Evolutionary conservation across 139 green algal species (phyloP), one percentile per base, ranked within the genome.

Genomic region (Picochlorum sp.): DNA sequence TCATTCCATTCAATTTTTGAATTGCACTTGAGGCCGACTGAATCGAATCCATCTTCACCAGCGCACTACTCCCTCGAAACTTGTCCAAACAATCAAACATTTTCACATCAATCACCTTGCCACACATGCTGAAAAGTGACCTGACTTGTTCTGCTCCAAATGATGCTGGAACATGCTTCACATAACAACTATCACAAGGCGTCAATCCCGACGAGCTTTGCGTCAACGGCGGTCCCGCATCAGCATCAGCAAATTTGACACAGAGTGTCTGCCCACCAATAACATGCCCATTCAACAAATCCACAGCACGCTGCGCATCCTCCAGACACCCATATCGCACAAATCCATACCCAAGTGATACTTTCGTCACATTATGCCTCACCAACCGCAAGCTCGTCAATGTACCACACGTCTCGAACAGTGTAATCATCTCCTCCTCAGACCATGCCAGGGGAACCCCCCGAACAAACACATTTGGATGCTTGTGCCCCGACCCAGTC

Each of bases 241-340:
- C 72, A 3, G 66, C 59, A 24, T 78, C 72, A 9, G 72, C 72
- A 74, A 78, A 74, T 46, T 78, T 78, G n/a, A 78, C 72, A 47
- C 74, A 67, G 59, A 78, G 72, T 15, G 52, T 71, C 24, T 78
- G 66, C 16, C 72, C 72, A 26, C 66, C 41, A 37, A 74, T 56
- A 2, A 58, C 62, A 14, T 50, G 70, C 41, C 54, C 61, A 44
- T 78, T 65, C 23, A 78, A 54, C 5, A 52, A 13, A 23, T 14
- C 16, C 20, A 78, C 74, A 24, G 72, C 72, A 14, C 51, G 51
- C 51, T 74, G 58, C 24, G 72, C 72, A n/a, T 71, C 66, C 0
- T 5, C 13, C 11, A 69, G 34, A 2, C 8, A 7, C n/a, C 57
- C 26, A 58, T 63, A 78, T 11, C 72, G 66, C 9, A 78, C 72